Evolutionary conservation across 2,329 filamentous ascomycete species (phyloP).

Genomic region (Knufia fluminis): DNA sequence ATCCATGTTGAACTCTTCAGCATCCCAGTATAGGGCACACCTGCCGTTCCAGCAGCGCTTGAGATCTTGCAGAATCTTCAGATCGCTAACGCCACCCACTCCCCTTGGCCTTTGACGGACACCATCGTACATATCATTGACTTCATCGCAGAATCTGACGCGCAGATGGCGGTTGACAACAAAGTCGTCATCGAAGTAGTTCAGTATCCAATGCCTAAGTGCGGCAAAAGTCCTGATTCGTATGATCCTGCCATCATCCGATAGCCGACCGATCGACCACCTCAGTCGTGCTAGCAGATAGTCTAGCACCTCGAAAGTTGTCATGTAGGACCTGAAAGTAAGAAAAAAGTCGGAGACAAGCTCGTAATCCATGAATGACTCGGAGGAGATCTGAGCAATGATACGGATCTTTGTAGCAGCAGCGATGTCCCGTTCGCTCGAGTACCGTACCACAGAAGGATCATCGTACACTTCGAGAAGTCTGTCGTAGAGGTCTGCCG

Average conservation of each 20-base stretch:
- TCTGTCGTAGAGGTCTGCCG: constrained; percentile 61
- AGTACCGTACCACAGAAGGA: constrained; percentile 71
- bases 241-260: constrained; percentile 87
- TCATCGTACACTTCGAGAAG: constrained; percentile 78
- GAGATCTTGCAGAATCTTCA: constrained; percentile 86
- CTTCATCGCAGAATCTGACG: constrained; percentile 65
- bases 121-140: constrained; percentile 56
- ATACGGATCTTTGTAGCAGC: constrained; percentile 86
- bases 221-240: constrained; percentile 92
- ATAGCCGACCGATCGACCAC: constrained; percentile 72
- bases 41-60: constrained; percentile 97
- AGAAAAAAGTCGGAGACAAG: constrained; percentile 96
- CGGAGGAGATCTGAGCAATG: constrained; percentile 92
- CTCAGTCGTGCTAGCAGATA: constrained; percentile 76
- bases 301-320: constrained; percentile 63
- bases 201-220: constrained; percentile 91
- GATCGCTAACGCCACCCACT: constrained; percentile 48
- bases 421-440: constrained; percentile 62
- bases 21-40: constrained; percentile 83
- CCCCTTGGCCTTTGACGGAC: constrained; percentile 41
- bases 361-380: constrained; percentile 92
- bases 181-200: constrained; percentile 96
- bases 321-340: constrained; percentile 81
- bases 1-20: constrained; percentile 54
- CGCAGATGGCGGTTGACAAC: constrained; percentile 66